These are phyloP conservation scores for Hevea brasiliensis DNA, from an alignment of 345 rosid species.

Conservation along the genomic window DNA sequence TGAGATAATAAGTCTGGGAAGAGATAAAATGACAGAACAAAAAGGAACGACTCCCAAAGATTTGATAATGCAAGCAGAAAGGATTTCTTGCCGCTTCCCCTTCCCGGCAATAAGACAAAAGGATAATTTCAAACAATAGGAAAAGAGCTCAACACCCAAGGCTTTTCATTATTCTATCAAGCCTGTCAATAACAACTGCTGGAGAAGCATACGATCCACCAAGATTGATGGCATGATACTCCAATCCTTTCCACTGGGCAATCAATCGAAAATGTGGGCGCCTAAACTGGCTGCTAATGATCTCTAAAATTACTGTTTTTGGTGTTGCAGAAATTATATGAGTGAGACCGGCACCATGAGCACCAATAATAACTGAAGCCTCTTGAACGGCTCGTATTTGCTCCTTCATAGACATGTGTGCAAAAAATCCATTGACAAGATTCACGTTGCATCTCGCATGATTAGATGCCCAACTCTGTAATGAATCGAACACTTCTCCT, in stretches of 20 bases:
- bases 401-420: slow-evolving; percentile 88
- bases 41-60: slow-evolving; percentile 1
- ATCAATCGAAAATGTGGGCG: slow-evolving; percentile 85
- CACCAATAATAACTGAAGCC: slow-evolving; percentile 89
- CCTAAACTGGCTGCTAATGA: slow-evolving; percentile 54
- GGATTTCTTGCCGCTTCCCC: neutral
- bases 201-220: slow-evolving; percentile 61
- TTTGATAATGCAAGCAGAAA: neutral
- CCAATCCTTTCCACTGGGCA: slow-evolving; percentile 92
- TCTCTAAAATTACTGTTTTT: slow-evolving; percentile 80
- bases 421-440: slow-evolving; percentile 80
- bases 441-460: slow-evolving; percentile 60
- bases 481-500: slow-evolving; percentile 67
- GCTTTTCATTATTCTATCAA: slow-evolving; percentile 35
- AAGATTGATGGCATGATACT: slow-evolving; percentile 77
- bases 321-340: slow-evolving; percentile 85
- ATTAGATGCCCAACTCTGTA: slow-evolving; percentile 62
- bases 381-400: slow-evolving; percentile 84
- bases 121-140: neutral
- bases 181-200: slow-evolving; percentile 46
- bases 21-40: neutral
- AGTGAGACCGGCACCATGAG: slow-evolving; percentile 97
- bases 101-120: neutral
- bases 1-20: neutral
- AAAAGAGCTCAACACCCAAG: slow-evolving; percentile 23